Conservation (phyloP, 139 green algal species). For the Tetraselmis striata region DNA sequence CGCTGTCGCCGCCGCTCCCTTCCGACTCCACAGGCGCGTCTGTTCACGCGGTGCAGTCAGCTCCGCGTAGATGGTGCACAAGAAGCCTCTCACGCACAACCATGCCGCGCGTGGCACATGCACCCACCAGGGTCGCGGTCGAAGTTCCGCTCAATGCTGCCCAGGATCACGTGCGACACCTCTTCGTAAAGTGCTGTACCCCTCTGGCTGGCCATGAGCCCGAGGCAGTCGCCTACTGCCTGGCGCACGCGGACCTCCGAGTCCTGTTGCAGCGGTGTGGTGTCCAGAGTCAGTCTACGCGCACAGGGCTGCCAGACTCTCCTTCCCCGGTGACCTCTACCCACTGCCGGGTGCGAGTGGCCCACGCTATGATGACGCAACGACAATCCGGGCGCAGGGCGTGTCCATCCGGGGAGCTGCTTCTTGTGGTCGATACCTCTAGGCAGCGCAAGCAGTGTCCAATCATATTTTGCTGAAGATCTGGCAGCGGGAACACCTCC, state of each 20-base stretch:
- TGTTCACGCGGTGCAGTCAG: neutral
- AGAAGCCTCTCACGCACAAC: constrained; percentile 5
- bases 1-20: neutral
- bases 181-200: constrained; percentile 39
- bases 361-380: too few species aligned
- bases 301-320: constrained; percentile 14
- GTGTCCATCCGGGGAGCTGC: too few species aligned
- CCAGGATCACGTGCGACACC: constrained; percentile 30
- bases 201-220: constrained; percentile 27
- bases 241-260: constrained; percentile 54
- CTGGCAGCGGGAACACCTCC: neutral
- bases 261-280: constrained; percentile 56
- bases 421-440: constrained; percentile 4
- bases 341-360: too few species aligned
- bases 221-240: constrained; percentile 50
- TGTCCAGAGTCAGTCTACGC: too few species aligned
- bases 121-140: constrained; percentile 32
- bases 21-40: neutral
- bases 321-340: constrained; percentile 12
- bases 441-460: neutral
- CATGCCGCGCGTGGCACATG: constrained; percentile 6
- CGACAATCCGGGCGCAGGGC: too few species aligned
- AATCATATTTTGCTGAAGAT: neutral
- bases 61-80: neutral
- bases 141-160: constrained; percentile 58